phyloP scores from a whole-genome alignment of 768 basidiomycete genomes.

The Leucosporidium yakuticum region DNA sequence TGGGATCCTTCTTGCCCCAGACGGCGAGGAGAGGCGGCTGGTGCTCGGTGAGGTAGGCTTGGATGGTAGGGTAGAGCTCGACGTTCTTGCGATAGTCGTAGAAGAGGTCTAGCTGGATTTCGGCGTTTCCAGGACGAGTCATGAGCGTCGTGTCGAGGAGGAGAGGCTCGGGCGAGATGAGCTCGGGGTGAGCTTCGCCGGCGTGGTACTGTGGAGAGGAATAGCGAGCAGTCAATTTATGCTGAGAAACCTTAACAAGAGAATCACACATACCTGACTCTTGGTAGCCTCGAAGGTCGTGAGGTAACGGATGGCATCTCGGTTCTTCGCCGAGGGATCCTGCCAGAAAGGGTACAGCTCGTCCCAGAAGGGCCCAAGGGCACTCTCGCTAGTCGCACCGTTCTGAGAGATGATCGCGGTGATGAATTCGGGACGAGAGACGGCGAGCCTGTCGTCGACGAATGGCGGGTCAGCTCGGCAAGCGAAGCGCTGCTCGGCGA shows the following conservation, averaged over 20 bases:
- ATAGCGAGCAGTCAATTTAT: slow-evolving; percentile 40
- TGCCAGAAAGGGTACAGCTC: slow-evolving; percentile 15
- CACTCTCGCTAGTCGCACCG: slow-evolving; percentile 52
- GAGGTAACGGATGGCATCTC: background rate
- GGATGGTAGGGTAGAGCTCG: slow-evolving; percentile 49
- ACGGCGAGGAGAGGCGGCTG: slow-evolving; percentile 49
- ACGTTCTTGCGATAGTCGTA: slow-evolving; percentile 49
- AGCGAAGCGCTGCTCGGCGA: background rate
- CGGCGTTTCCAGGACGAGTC: slow-evolving; percentile 46
- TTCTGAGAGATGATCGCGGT: slow-evolving; percentile 51
- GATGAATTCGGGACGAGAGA: slow-evolving; percentile 47
- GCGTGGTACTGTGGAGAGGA: slow-evolving; percentile 42
- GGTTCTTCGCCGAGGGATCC: slow-evolving; percentile 25
- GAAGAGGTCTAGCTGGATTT: slow-evolving; percentile 50
- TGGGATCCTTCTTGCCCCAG: slow-evolving; percentile 51
- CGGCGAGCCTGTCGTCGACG: slow-evolving; percentile 49
- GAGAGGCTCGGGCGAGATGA: slow-evolving; percentile 43
- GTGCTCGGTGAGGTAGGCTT: slow-evolving; percentile 47
- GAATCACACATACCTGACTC: slow-evolving; percentile 34
- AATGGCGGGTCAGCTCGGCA: background rate
- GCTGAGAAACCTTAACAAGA: slow-evolving; percentile 41
- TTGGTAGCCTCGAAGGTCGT: slow-evolving; percentile 35
- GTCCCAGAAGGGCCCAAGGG: slow-evolving; percentile 48
- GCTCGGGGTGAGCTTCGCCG: slow-evolving; percentile 41
- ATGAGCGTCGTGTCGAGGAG: slow-evolving; percentile 49